phyloP scores from a whole-genome alignment of 1,284 basidiomycete species.

The Malassezia pachydermatis region DNA sequence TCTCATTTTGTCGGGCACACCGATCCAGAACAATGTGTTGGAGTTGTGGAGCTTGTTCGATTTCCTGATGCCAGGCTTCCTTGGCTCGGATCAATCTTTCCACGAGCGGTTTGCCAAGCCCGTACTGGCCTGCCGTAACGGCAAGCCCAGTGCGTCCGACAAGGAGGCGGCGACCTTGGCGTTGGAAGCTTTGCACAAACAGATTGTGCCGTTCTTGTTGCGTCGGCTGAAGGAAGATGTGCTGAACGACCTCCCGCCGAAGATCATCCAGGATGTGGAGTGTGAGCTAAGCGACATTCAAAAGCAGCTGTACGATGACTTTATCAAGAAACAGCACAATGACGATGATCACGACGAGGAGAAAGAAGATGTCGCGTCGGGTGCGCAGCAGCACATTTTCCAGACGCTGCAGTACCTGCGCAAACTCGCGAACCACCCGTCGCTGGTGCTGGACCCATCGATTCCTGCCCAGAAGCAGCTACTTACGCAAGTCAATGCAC shows the following conservation, averaged over 20 bases:
- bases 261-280: slow-evolving; percentile 99
- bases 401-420: slow-evolving; percentile 78
- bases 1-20: slow-evolving; percentile 87
- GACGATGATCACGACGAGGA: slow-evolving; percentile 54
- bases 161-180: slow-evolving; percentile 73
- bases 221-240: slow-evolving; percentile 96
- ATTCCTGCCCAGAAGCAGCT: slow-evolving; percentile 54
- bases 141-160: slow-evolving; percentile 73
- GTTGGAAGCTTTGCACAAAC: slow-evolving; percentile 91
- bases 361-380: slow-evolving; percentile 49
- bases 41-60: slow-evolving; percentile 99
- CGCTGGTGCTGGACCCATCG: slow-evolving; percentile 32
- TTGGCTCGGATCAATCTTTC: slow-evolving; percentile 88
- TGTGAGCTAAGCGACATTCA: slow-evolving; percentile 69
- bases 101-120: slow-evolving; percentile 94
- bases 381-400: slow-evolving; percentile 50
- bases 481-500: slow-evolving; percentile 54
- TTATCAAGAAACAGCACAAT: slow-evolving; percentile 44
- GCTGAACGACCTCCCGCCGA: slow-evolving; percentile 86
- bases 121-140: slow-evolving; percentile 86
- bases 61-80: slow-evolving; percentile 97
- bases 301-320: slow-evolving; percentile 68
- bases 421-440: slow-evolving; percentile 96
- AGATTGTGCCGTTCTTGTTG: slow-evolving; percentile 94
- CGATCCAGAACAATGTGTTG: slow-evolving; percentile 97